Conservation (phyloP, 345 rosid genomes). For the Sonneratia alba region DNA sequence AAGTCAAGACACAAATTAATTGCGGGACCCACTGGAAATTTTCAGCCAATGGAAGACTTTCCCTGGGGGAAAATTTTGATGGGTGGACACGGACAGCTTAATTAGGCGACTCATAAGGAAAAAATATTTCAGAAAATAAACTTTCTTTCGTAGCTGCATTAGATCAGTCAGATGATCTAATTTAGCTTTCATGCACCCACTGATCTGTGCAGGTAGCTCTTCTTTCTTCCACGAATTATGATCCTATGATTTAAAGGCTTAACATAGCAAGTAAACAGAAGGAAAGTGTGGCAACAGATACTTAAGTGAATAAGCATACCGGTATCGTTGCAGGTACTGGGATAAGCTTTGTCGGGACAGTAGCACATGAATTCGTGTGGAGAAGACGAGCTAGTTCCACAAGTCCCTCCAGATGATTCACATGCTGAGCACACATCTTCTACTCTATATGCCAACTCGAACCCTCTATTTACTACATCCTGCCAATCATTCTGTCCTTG, state of each 20-base stretch:
- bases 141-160: too few relatives aligned
- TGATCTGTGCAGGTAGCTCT: too few relatives aligned
- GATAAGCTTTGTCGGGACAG: conserved; percentile 16
- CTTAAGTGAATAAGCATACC: background rate
- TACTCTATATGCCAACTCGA: conserved; percentile 4
- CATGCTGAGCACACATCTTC: conserved; percentile 16
- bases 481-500: rapidly evolving
- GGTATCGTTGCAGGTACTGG: background rate
- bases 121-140: too few relatives aligned
- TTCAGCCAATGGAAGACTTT: too few relatives aligned
- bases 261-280: too few relatives aligned
- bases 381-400: conserved; percentile 23
- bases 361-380: conserved; percentile 20
- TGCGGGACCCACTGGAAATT: too few relatives aligned
- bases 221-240: background rate
- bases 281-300: background rate
- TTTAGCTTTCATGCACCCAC: too few relatives aligned
- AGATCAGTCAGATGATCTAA: too few relatives aligned
- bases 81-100: too few relatives aligned
- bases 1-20: too few relatives aligned
- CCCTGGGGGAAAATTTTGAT: too few relatives aligned
- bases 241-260: background rate
- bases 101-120: too few relatives aligned
- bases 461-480: conserved; percentile 15
- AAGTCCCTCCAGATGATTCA: conserved; percentile 21